Conservation (phyloP, 2,329 filamentous ascomycete species). For the Fusarium nisikadoi region DNA sequence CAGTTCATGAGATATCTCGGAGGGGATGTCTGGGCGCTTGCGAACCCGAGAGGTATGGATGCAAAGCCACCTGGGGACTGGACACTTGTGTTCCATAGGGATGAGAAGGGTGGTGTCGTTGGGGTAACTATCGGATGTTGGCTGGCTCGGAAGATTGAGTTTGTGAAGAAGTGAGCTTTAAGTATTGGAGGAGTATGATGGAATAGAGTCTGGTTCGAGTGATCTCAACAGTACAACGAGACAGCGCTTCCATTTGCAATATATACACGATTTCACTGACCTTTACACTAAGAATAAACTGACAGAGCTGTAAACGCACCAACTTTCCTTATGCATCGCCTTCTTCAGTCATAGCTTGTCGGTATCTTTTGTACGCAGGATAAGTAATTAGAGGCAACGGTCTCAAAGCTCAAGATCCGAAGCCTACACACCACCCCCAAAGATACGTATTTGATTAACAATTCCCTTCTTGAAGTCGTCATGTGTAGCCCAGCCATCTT, state of each 20-base stretch:
- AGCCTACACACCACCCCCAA: neutral
- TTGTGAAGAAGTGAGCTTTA: slow-evolving; percentile 3
- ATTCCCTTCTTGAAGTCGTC: neutral
- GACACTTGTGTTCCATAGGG: slow-evolving; percentile 21
- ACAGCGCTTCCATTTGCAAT: neutral
- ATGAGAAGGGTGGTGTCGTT: neutral
- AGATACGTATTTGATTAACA: neutral
- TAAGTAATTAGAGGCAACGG: neutral
- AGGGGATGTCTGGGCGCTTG: slow-evolving; percentile 19
- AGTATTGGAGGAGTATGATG: neutral
- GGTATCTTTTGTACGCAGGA: neutral
- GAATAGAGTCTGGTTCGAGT: neutral
- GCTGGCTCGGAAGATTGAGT: slow-evolving; percentile 24
- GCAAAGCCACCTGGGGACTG: slow-evolving; percentile 32
- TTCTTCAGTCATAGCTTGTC: neutral
- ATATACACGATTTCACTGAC: neutral
- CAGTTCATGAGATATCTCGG: slow-evolving; percentile 28
- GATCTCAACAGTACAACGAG: neutral
- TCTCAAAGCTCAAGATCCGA: neutral
- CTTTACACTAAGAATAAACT: neutral
- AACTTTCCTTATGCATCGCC: neutral
- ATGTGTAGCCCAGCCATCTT: neutral
- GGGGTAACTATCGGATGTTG: slow-evolving; percentile 23
- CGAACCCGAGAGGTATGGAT: slow-evolving; percentile 30
- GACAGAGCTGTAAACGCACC: neutral